phyloP scores from a whole-genome alignment of 805 yeast species.

The Phaffomyces thermotolerans region DNA sequence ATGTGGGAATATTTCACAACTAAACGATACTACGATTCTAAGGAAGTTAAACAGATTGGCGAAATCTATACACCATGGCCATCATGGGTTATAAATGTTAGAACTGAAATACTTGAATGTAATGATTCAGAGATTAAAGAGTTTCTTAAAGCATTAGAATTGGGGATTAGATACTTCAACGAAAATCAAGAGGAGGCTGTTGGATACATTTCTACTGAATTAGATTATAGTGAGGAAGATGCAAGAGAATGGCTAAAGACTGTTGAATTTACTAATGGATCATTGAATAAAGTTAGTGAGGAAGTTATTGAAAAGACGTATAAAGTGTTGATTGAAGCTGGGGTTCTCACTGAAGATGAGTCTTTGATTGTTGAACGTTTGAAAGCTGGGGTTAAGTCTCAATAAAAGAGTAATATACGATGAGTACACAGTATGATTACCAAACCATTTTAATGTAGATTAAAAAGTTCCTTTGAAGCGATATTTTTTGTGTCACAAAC shows the following conservation, averaged over 20 bases:
- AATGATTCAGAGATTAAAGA: conserved; percentile 23
- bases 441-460: too few relatives aligned
- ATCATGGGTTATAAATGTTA: conserved; percentile 75
- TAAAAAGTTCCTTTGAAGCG: conserved; percentile 1
- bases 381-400: neutral
- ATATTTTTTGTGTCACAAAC: neutral
- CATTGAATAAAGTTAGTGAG: conserved; percentile 38
- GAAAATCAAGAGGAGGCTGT: conserved; percentile 57
- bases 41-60: conserved; percentile 77
- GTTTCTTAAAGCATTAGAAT: conserved; percentile 49
- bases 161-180: conserved; percentile 64
- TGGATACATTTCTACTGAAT: conserved; percentile 51
- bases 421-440: too few relatives aligned
- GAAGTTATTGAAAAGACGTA: conserved; percentile 50
- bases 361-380: conserved; percentile 25
- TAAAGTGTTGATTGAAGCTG: conserved; percentile 52
- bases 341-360: conserved; percentile 38
- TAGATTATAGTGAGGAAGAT: conserved; percentile 73
- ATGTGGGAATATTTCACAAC: conserved; percentile 96
- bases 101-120: conserved; percentile 31
- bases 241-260: conserved; percentile 79
- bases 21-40: conserved; percentile 71
- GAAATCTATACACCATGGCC: conserved; percentile 96
- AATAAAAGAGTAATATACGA: too few relatives aligned
- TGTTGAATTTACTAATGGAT: conserved; percentile 47